Evolutionary conservation across 2,329 filamentous ascomycete species (phyloP).

Genomic region (Aschersonia sp.): DNA sequence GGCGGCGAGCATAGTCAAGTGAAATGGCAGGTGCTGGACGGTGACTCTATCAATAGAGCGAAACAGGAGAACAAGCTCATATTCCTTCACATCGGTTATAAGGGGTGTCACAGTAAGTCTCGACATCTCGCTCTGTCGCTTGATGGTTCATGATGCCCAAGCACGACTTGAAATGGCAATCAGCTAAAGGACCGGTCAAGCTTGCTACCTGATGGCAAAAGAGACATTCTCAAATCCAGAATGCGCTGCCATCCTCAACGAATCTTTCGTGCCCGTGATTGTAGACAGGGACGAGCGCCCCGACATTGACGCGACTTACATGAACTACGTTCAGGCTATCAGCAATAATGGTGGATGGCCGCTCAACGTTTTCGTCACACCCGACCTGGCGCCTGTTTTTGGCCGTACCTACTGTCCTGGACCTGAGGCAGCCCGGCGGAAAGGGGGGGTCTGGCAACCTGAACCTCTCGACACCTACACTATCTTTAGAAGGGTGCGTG

Average conservation of each 20-base stretch:
- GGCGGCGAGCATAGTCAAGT: constrained; percentile 71
- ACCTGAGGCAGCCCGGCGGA: constrained; percentile 40
- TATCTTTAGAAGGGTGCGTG: constrained; percentile 64
- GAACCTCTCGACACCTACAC: constrained; percentile 67
- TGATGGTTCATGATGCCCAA: too few species aligned
- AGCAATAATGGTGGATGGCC: constrained; percentile 89
- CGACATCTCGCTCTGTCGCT: too few species aligned
- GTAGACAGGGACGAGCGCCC: constrained; percentile 89
- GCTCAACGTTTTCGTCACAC: constrained; percentile 90
- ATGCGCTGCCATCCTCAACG: constrained; percentile 71
- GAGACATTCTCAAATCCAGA: constrained; percentile 81
- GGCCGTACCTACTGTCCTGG: constrained; percentile 94
- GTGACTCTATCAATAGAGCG: constrained; percentile 63
- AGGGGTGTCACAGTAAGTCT: constrained; percentile 78
- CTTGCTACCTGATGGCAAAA: constrained; percentile 80
- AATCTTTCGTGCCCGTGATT: constrained; percentile 79
- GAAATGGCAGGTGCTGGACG: constrained; percentile 80
- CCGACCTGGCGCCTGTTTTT: constrained; percentile 84
- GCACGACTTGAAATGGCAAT: background rate
- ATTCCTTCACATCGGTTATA: constrained; percentile 90
- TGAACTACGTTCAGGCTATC: constrained; percentile 95
- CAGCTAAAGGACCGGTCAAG: constrained; percentile 20
- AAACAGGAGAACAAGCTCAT: constrained; percentile 74
- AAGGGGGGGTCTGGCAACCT: constrained; percentile 25
- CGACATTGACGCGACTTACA: constrained; percentile 90